These are phyloP conservation scores for Boletus hoseneyae DNA, from an alignment of 1,284 basidiomycete genomes.

Conservation along the genomic window DNA sequence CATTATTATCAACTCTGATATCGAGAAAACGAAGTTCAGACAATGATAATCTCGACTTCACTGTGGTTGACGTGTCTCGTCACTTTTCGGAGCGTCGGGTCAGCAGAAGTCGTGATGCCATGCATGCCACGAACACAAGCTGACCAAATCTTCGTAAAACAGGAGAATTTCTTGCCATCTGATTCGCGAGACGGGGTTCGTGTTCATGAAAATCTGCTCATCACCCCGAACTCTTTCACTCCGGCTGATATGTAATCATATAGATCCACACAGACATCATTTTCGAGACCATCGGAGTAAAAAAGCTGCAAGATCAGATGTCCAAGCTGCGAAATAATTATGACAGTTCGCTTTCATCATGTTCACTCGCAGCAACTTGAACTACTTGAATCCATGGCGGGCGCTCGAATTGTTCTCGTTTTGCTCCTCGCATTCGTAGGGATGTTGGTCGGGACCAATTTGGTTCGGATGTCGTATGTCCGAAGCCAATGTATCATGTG, in stretches of 20 bases:
- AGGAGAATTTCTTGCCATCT: slow-evolving; percentile 16
- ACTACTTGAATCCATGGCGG: background rate
- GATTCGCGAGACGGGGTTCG: slow-evolving; percentile 14
- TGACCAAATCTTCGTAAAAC: slow-evolving; percentile 10
- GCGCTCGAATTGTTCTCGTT: too few species aligned
- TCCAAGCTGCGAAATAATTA: slow-evolving; percentile 1
- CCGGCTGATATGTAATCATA: too few species aligned
- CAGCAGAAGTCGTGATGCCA: slow-evolving; percentile 6
- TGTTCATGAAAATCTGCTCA: background rate
- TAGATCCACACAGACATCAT: slow-evolving; percentile 22
- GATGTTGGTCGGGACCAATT: background rate
- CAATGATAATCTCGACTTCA: slow-evolving; percentile 21
- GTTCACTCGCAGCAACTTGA: background rate
- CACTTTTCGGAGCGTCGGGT: slow-evolving; percentile 20
- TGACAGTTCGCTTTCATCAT: background rate
- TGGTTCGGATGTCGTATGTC: background rate
- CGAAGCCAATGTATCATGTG: background rate
- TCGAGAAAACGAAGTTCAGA: slow-evolving; percentile 25
- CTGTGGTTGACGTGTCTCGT: slow-evolving; percentile 21
- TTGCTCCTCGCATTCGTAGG: too few species aligned
- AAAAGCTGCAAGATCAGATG: slow-evolving; percentile 15
- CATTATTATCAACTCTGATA: slow-evolving; percentile 34
- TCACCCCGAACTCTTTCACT: too few species aligned
- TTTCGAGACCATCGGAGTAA: slow-evolving; percentile 18
- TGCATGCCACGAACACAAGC: background rate